Evolutionary conservation across 768 basidiomycete species (phyloP).

Genomic region (Psilocybe cyanescens): DNA sequence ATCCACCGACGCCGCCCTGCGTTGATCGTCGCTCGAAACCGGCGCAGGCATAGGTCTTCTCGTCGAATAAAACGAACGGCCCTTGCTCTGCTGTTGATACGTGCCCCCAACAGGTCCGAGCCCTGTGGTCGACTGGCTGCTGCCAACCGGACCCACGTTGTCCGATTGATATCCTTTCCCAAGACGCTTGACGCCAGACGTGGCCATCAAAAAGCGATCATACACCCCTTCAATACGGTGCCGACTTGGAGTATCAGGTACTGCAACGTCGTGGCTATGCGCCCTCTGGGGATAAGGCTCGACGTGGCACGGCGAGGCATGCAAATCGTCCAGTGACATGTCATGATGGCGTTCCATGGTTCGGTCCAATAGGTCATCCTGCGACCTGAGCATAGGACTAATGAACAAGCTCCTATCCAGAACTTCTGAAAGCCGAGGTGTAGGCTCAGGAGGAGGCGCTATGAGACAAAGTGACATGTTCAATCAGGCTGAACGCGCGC

Average conservation of each 20-base stretch:
- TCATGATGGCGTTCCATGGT: slow-evolving; percentile 31
- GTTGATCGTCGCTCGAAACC: slow-evolving; percentile 66
- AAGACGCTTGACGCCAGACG: slow-evolving; percentile 76
- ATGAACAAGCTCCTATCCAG: slow-evolving; percentile 74
- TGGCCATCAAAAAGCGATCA: slow-evolving; percentile 83
- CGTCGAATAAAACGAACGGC: slow-evolving; percentile 48
- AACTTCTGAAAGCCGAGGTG: slow-evolving; percentile 65
- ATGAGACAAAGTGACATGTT: slow-evolving; percentile 11
- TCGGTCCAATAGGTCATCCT: slow-evolving; percentile 39
- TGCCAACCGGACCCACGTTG: slow-evolving; percentile 45
- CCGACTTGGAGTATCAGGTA: slow-evolving; percentile 59
- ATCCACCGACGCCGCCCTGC: slow-evolving; percentile 56
- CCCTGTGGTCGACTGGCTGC: slow-evolving; percentile 22
- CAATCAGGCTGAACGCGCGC: background rate
- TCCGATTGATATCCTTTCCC: slow-evolving; percentile 86
- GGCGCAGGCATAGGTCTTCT: slow-evolving; percentile 71
- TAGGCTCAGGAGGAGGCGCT: slow-evolving; percentile 44
- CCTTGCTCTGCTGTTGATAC: slow-evolving; percentile 35
- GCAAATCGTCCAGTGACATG: slow-evolving; percentile 55
- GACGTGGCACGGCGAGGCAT: slow-evolving; percentile 63
- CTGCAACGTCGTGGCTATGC: slow-evolving; percentile 33
- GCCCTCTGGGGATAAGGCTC: slow-evolving; percentile 64
- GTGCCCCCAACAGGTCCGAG: slow-evolving; percentile 13
- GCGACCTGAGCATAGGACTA: slow-evolving; percentile 48
- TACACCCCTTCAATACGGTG: slow-evolving; percentile 76